Base-by-base conservation (phyloP, 352 stramenopile genomes). In the Aphanomyces euteiches region DNA sequence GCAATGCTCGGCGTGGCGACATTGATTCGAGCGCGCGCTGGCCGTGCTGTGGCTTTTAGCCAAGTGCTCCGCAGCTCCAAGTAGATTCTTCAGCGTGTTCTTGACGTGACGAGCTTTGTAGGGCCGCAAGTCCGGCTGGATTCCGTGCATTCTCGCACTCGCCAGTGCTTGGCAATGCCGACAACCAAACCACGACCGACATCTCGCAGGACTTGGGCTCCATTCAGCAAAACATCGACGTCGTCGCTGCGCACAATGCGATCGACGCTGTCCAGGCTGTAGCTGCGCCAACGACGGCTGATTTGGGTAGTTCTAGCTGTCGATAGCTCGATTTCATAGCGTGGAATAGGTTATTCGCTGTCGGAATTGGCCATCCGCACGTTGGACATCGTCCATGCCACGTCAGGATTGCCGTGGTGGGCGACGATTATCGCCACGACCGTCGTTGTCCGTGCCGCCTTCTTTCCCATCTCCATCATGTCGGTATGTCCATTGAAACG, bases 401-500 rank as follows among this genome's bases (percentile, higher is more conserved):
- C 85, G 15, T 92, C 88, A 19, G 86, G 85, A n/a, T 69, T 96
- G 47, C 87, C 87, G 28, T 96, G 88, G 89, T 96, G 88, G 89
- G 84, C 82, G 17, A 95, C 89, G 3, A 89, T 96, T 69, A 79
- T 93, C 15, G 84, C 79, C 13, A 90, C 85, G 47, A 95, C 87
- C n/a, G 73, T 96, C 69, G 76, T 78, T 17, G 82, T 92, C 47
- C 87, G 89, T 56, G 84, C 78, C 19, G 76, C 72, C 34, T 85
- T 94, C 64, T 82, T 96, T 48, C 88, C 88, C 12, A 76, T 96
- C 66, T 90, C 83, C 21, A 68, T 94, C 75, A 79, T 88, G 74
- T 91, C 84, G 79, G 84, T 95, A 75, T 40, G 83, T 72, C n/a
- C 19, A 2, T 28, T 28, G 1, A 28, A 28, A 28, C 28, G 28